phyloP scores from a whole-genome alignment of 495 filamentous ascomycete genomes.

The Aspergillus haitiensis region DNA sequence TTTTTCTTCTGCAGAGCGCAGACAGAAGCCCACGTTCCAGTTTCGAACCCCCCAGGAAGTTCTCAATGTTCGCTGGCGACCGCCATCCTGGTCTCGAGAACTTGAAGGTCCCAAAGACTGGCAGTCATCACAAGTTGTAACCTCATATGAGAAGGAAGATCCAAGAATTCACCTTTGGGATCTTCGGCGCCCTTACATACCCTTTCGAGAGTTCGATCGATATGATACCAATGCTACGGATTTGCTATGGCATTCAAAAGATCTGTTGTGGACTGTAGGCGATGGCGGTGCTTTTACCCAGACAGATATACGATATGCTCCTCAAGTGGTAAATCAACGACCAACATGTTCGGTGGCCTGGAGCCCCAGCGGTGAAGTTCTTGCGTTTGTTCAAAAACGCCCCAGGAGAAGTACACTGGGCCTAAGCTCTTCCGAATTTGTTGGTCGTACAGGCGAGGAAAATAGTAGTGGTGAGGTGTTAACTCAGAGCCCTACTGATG shows the following conservation, averaged over 20 bases:
- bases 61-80: conserved; percentile 80
- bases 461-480: conserved; percentile 46
- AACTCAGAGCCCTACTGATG: conserved; percentile 67
- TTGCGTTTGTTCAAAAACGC: conserved; percentile 52
- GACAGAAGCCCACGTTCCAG: conserved; percentile 69
- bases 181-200: conserved; percentile 80
- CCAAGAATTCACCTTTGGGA: conserved; percentile 87
- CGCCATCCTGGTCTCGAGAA: conserved; percentile 70
- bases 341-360: conserved; percentile 48
- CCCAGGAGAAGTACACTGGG: conserved; percentile 40
- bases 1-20: conserved; percentile 72
- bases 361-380: conserved; percentile 47
- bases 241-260: conserved; percentile 86
- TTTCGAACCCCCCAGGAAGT: conserved; percentile 68
- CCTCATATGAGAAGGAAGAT: conserved; percentile 66
- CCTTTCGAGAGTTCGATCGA: conserved; percentile 78
- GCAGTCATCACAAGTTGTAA: conserved; percentile 68
- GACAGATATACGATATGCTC: conserved; percentile 80
- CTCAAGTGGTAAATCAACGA: conserved; percentile 68
- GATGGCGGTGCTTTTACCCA: conserved; percentile 82
- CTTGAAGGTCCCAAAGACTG: conserved; percentile 61
- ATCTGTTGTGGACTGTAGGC: conserved; percentile 89
- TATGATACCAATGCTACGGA: conserved; percentile 71
- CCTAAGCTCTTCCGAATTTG: conserved; percentile 39
- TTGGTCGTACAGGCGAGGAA: conserved; percentile 35